Percentiles rank a stretch among this genome's conserved stretches.
These are phyloP conservation scores for Fusarium bulbicola DNA, from an alignment of 2,329 filamentous ascomycete species.

Conservation along the genomic window DNA sequence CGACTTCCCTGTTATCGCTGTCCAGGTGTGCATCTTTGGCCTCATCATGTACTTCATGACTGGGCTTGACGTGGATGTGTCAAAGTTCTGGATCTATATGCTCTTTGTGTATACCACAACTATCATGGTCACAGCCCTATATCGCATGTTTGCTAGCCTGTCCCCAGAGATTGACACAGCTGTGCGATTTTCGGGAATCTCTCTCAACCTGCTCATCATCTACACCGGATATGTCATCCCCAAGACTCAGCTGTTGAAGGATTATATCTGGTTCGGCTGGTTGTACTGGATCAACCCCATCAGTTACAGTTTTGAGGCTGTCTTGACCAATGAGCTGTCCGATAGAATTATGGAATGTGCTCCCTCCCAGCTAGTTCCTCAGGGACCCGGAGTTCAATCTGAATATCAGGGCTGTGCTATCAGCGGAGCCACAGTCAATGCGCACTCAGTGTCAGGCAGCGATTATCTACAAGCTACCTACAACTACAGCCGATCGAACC, in stretches of 20 bases:
- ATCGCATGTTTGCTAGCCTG: constrained; percentile 63
- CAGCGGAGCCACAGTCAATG: constrained; percentile 55
- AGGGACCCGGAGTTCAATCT: constrained; percentile 51
- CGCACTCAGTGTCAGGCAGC: constrained; percentile 57
- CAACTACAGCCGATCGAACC: constrained; percentile 48
- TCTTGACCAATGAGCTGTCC: constrained; percentile 65
- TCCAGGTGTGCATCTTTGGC: constrained; percentile 74
- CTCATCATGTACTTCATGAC: constrained; percentile 80
- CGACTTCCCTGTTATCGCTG: constrained; percentile 68
- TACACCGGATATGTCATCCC: constrained; percentile 72
- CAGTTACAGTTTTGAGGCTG: constrained; percentile 70
- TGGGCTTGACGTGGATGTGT: constrained; percentile 69
- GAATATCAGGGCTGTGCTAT: constrained; percentile 64
- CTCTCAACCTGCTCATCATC: constrained; percentile 70
- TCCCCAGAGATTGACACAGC: constrained; percentile 71
- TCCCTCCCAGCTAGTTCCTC: constrained; percentile 56
- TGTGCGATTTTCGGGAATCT: constrained; percentile 63
- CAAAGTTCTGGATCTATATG: constrained; percentile 73
- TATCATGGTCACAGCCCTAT: constrained; percentile 62
- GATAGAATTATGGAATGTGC: constrained; percentile 61
- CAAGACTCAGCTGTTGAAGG: constrained; percentile 59
- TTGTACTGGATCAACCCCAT: constrained; percentile 71
- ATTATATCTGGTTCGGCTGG: constrained; percentile 77
- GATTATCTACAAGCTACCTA: constrained; percentile 62
- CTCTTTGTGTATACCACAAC: constrained; percentile 67